Evolutionary conservation across 257 asterid species (phyloP).

Genomic region (Solanum virginianum): DNA sequence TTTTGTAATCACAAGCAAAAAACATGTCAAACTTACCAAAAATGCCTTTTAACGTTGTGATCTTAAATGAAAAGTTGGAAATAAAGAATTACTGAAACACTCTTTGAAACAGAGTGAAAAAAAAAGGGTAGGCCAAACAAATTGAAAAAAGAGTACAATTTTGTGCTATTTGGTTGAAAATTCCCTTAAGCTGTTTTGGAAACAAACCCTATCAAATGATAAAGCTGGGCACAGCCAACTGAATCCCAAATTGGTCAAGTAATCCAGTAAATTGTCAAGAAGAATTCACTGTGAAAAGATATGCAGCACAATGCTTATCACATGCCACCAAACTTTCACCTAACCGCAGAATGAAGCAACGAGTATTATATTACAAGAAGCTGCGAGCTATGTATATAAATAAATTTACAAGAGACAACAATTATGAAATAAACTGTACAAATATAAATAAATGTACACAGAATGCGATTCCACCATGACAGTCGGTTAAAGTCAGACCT

Average conservation of each 20-base stretch:
- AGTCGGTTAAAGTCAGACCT: background rate
- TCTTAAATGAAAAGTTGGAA: too few relatives aligned
- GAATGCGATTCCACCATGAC: background rate
- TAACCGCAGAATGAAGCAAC: background rate
- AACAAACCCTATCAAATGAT: background rate
- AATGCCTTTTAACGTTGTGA: too few relatives aligned
- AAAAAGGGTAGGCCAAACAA: too few relatives aligned
- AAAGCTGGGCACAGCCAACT: background rate
- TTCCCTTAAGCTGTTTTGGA: background rate
- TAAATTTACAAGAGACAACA: background rate
- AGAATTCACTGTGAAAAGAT: background rate
- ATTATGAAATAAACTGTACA: background rate
- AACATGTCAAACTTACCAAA: too few relatives aligned
- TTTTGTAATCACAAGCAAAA: too few relatives aligned
- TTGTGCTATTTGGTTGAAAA: background rate
- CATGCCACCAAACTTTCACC: background rate
- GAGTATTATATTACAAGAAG: background rate
- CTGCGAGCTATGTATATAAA: background rate
- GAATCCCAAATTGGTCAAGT: background rate
- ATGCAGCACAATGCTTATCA: background rate
- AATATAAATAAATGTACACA: background rate
- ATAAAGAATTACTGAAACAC: too few relatives aligned
- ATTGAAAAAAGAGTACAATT: background rate
- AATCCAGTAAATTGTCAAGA: background rate
- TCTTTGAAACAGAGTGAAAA: too few relatives aligned